These are phyloP conservation scores for Raphanus hybrid DNA, from an alignment of 441 rosid genomes.

Conservation along the genomic window DNA sequence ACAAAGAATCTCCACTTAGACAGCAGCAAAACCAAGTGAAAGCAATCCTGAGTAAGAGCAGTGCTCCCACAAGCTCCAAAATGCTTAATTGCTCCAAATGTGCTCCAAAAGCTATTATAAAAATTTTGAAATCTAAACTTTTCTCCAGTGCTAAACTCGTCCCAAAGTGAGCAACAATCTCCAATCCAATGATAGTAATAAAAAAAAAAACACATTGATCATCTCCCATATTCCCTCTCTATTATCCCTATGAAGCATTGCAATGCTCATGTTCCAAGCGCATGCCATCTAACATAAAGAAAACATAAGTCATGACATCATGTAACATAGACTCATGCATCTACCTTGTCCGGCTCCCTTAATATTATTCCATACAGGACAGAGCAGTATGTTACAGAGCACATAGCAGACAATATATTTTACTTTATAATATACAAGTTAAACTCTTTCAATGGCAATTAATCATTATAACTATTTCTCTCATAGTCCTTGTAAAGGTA, in stretches of 20 bases:
- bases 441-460: neutral
- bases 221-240: conserved; percentile 88
- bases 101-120: conserved; percentile 85
- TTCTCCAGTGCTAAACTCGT: conserved; percentile 68
- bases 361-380: neutral
- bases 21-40: conserved; percentile 64
- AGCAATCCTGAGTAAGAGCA: conserved; percentile 89
- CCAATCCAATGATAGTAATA: conserved; percentile 65
- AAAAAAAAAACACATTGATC: conserved; percentile 74
- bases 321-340: conserved; percentile 63
- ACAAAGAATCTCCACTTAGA: conserved; percentile 38
- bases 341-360: conserved; percentile 63
- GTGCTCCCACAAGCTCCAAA: conserved; percentile 98
- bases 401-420: neutral
- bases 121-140: conserved; percentile 56
- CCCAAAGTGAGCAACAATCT: conserved; percentile 81
- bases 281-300: conserved; percentile 99
- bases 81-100: conserved; percentile 79
- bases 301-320: conserved; percentile 93
- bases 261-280: conserved; percentile 99
- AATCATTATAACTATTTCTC: neutral
- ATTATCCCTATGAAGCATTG: conserved; percentile 88
- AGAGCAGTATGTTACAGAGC: neutral
- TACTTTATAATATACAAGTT: neutral
- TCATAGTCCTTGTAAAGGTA: neutral